Base-by-base conservation (phyloP, 1,284 basidiomycete species). In the Puccinia hordei region DNA sequence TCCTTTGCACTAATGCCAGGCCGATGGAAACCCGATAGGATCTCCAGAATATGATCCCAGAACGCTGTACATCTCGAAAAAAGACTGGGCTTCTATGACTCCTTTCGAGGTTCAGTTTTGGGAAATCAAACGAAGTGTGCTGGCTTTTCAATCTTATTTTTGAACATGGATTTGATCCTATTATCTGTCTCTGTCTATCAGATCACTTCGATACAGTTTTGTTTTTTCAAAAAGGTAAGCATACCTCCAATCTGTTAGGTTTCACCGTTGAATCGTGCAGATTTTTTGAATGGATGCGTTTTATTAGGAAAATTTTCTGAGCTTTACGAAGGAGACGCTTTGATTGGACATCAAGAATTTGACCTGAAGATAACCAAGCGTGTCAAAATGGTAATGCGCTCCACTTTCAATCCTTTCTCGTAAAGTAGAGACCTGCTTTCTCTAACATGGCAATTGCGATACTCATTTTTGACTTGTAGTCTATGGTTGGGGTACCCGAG, bases 31-130 rank as follows among this genome's bases (percentile, higher is more conserved):
- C 81, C 88, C 89, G 66, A 93, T 94, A 19, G 91, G 89, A 51
- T 90, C 96, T 83, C 90, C 92, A 0, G 90, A 92, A n/a, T 98
- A 98, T 85, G 97, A 99, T 85, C 92, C 92, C 2, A 89, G 96
- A 81, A 98, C 97, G 0, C 87, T 99, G 65, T 90, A 89, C 85
- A 90, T 99, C 74, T 95, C 96, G 0, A 87, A 88, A 41, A 89
- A 87, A 69, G 91, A 91, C 0, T 97, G 95, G 94, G 88, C 88
- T 22, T 87, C 88, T 0, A 97, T 99, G 84, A 80, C 78, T 17
- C 78, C 78, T 10, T 80, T 80, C 38, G 78, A 80, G 41, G 51
- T 71, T 33, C 78, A 80, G 30, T 80, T 80, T 73, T 80, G 78
- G 78, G 78, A 80, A 73, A 80, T 80, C 35, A 80, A 80, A 73